Percentiles rank a stretch among this genome's conserved stretches.
These are phyloP conservation scores for Fusarium sp. DNA, from an alignment of 2,329 filamentous ascomycete genomes.

Conservation along the genomic window DNA sequence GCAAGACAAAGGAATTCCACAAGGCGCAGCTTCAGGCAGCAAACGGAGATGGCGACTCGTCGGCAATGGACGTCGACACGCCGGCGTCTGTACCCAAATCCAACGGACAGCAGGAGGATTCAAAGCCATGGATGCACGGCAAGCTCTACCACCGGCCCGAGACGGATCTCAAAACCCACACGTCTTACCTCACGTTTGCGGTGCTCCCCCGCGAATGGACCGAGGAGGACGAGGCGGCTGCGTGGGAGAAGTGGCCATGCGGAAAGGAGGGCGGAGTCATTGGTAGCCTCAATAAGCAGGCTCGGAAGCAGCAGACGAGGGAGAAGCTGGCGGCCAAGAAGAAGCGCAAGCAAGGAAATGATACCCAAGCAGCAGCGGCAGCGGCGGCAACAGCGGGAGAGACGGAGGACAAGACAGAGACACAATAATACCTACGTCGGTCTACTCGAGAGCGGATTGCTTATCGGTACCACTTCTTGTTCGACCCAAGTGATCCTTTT, in stretches of 20 bases:
- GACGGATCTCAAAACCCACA: slow-evolving; percentile 92
- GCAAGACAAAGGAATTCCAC: slow-evolving; percentile 75
- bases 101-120: slow-evolving; percentile 46
- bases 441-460: slow-evolving; percentile 8
- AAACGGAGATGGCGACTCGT: slow-evolving; percentile 44
- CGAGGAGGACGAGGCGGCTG: slow-evolving; percentile 80
- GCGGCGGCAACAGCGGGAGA: slow-evolving; percentile 12
- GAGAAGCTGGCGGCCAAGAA: slow-evolving; percentile 63
- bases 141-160: slow-evolving; percentile 84
- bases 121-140: slow-evolving; percentile 79
- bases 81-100: slow-evolving; percentile 43
- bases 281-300: slow-evolving; percentile 65
- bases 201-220: slow-evolving; percentile 89
- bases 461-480: slow-evolving; percentile 8
- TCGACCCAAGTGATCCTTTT: background rate
- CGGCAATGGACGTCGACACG: slow-evolving; percentile 58
- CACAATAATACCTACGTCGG: slow-evolving; percentile 25
- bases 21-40: slow-evolving; percentile 46
- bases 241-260: slow-evolving; percentile 73
- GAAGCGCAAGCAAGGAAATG: slow-evolving; percentile 50
- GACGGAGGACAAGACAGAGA: slow-evolving; percentile 26
- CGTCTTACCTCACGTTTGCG: slow-evolving; percentile 96
- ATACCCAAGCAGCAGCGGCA: slow-evolving; percentile 33
- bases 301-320: slow-evolving; percentile 68
- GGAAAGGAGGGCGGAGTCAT: slow-evolving; percentile 65